phyloP scores from a whole-genome alignment of 2,329 filamentous ascomycete genomes.

The Thyridium curvatum region DNA sequence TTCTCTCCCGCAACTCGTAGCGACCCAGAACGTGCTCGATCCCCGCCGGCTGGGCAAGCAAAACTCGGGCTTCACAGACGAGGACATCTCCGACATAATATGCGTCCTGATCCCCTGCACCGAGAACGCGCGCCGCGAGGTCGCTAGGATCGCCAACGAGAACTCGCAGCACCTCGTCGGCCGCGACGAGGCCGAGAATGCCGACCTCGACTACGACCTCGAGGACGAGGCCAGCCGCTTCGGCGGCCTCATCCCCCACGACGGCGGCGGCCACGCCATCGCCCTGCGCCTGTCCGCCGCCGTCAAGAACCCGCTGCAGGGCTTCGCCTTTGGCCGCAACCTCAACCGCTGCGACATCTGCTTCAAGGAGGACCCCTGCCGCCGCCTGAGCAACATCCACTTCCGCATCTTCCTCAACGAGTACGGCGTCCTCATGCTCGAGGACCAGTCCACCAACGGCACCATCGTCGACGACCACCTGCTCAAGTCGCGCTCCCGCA shows the following conservation, averaged over 20 bases:
- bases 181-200: conserved; percentile 40
- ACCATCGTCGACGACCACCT: conserved; percentile 74
- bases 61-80: conserved; percentile 74
- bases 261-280: conserved; percentile 58
- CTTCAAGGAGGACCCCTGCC: conserved; percentile 58
- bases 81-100: conserved; percentile 82
- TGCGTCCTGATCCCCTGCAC: conserved; percentile 82
- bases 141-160: conserved; percentile 44
- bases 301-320: conserved; percentile 60
- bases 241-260: conserved; percentile 41
- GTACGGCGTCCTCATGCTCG: conserved; percentile 82
- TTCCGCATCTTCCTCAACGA: conserved; percentile 89
- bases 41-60: conserved; percentile 72
- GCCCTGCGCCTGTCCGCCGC: conserved; percentile 73
- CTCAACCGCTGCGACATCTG: conserved; percentile 62
- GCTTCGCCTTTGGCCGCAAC: conserved; percentile 86
- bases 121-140: conserved; percentile 63
- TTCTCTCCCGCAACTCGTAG: conserved; percentile 26
- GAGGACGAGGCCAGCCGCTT: conserved; percentile 46
- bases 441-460: conserved; percentile 94
- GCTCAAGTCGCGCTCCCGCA: conserved; percentile 36
- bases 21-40: conserved; percentile 76
- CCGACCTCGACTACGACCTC: conserved; percentile 42
- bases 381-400: conserved; percentile 86
- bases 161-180: conserved; percentile 43